phyloP scores from a whole-genome alignment of 139 green algal species.

The Coelastrella sp. region DNA sequence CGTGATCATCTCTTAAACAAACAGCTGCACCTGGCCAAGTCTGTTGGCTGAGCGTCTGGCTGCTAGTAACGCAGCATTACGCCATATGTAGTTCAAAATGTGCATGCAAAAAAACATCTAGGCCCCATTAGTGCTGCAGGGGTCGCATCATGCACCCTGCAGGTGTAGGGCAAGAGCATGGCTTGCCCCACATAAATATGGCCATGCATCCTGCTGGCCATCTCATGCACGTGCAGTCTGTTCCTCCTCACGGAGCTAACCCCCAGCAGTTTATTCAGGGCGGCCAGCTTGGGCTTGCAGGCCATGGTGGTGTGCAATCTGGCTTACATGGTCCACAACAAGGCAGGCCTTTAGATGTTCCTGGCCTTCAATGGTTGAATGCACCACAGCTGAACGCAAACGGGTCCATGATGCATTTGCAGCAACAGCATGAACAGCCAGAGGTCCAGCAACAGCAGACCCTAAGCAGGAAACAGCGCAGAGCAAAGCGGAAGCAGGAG shows the following conservation, averaged over 20 bases:
- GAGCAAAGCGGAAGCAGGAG: background rate
- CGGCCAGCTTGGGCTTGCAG: slow-evolving; percentile 2
- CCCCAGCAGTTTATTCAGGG: background rate
- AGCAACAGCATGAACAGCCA: slow-evolving; percentile 8
- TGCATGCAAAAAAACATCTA: background rate
- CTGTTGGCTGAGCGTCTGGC: too few species aligned
- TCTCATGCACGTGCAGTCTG: background rate
- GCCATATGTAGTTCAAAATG: background rate
- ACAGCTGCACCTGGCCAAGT: too few species aligned
- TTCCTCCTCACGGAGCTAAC: background rate
- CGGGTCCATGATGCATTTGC: background rate
- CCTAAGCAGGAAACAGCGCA: background rate
- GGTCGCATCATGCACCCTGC: background rate
- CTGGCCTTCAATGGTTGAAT: background rate
- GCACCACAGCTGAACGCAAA: too few species aligned
- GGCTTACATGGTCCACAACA: background rate
- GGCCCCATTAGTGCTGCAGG: background rate
- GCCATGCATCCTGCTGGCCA: background rate
- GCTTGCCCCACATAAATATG: background rate
- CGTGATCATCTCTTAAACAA: too few species aligned
- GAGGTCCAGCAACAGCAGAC: background rate
- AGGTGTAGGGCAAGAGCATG: background rate
- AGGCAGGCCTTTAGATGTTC: background rate
- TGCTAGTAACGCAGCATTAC: background rate
- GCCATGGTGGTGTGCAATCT: background rate